Conservation (phyloP, 352 stramenopile genomes). For the Phytophthora syringae region DNA sequence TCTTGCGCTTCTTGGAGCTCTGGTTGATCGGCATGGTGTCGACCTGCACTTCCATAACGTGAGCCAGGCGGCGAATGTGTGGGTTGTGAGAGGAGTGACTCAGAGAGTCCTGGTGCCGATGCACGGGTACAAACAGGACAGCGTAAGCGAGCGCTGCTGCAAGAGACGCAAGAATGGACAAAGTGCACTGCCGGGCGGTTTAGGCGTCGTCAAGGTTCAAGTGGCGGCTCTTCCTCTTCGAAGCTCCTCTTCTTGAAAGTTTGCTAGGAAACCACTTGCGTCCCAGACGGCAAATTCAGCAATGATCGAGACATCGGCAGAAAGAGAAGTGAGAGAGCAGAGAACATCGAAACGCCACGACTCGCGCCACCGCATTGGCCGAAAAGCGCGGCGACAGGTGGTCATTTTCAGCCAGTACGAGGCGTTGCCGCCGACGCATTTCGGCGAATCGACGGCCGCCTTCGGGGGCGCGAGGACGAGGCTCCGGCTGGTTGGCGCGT, state of each 20-base stretch:
- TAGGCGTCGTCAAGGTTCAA: constrained; percentile 5
- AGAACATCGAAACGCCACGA: constrained; percentile 29
- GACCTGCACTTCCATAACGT: constrained; percentile 44
- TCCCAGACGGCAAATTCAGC: constrained; percentile 61
- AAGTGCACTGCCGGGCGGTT: background rate
- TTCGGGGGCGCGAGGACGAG: constrained; percentile 20
- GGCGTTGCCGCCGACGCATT: background rate
- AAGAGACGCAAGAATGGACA: constrained; percentile 7
- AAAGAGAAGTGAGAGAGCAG: constrained; percentile 41
- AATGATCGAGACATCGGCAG: constrained; percentile 54
- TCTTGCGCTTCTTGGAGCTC: constrained; percentile 79
- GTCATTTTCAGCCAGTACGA: constrained; percentile 17
- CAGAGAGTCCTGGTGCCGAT: constrained; percentile 6
- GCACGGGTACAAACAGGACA: constrained; percentile 29
- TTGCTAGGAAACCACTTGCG: constrained; percentile 46
- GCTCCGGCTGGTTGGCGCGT: constrained; percentile 17
- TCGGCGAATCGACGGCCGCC: constrained; percentile 20
- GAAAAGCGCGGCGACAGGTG: constrained; percentile 9
- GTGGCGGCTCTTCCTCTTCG: constrained; percentile 16
- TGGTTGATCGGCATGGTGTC: constrained; percentile 63
- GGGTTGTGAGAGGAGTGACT: constrained; percentile 2
- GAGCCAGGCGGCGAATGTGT: constrained; percentile 1
- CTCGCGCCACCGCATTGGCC: constrained; percentile 10
- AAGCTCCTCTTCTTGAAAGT: constrained; percentile 15
- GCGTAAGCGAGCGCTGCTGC: background rate